Base-by-base conservation (phyloP, 2,329 filamentous ascomycete species). In the Chaetomiaceae sp. region DNA sequence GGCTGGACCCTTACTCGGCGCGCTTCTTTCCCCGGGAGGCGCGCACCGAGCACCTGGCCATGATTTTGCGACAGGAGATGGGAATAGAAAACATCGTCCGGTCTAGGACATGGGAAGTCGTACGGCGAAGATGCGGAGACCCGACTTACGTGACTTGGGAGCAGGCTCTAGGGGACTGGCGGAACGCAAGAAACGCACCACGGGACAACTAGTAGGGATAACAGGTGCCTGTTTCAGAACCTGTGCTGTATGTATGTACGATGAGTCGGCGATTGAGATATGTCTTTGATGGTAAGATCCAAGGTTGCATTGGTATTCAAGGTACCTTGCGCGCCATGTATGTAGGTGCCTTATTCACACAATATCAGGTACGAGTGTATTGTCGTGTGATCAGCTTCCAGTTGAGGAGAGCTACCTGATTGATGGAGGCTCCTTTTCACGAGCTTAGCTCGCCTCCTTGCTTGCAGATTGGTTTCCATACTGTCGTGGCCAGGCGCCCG, bases 1-100 rank as follows among this genome's bases (percentile, higher is more conserved):
- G 93, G 50, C 67, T 96, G 52, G 93, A 99, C 71, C 93, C 93
- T 2, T 99, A 99, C 65, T 91, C 87, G 9, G 86, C 76, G 6
- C 76, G 92, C 20, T 95, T 89, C 66, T 92, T 92, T 60, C 83
- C 87, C 0, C 72, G 75, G 45, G 90, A 97, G 70, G 77, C 87
- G 13, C 77, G 90, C 57, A 93, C 90, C 0, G 87, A 96, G 69
- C 80, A 78, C 43, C 67, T 99, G 54, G 90, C 89, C 9, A 77
- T 75, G 37, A 65, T 91, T 46, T 72, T 95, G 51, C 77, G 86
- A 59, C 86, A 87, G 64, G 89, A 95, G 71, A 78, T 82, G 62
- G 79, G 80, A 34, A 81, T 95, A 14, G 89, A 95, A 70, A 77
- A 74, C 50, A 93, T 95, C 48, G 81, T 99, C 45, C 78, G 93